Evolutionary conservation across 2,329 filamentous ascomycete species (phyloP).

Genomic region (Epicoccum sorghinum): DNA sequence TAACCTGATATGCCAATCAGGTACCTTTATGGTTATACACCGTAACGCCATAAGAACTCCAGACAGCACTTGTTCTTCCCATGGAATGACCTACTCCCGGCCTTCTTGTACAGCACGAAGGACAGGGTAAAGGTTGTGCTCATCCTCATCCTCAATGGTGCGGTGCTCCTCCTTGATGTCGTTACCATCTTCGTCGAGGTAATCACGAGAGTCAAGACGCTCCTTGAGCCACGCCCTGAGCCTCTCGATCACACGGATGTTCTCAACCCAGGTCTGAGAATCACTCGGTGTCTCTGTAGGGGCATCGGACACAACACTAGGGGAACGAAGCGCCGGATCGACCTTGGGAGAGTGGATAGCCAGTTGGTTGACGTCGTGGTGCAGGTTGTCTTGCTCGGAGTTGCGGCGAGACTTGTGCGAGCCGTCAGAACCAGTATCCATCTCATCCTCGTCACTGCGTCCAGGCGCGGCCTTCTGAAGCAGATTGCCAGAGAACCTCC

Average conservation of each 20-base stretch:
- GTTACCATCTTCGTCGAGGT: constrained; percentile 43
- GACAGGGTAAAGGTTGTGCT: constrained; percentile 49
- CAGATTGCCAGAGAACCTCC: constrained; percentile 66
- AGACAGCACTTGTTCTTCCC: constrained; percentile 9
- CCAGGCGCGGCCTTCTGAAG: constrained; percentile 56
- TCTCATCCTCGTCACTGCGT: constrained; percentile 40
- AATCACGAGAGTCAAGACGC: constrained; percentile 61
- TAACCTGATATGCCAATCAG: constrained; percentile 15
- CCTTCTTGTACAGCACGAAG: constrained; percentile 49
- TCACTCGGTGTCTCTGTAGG: constrained; percentile 43
- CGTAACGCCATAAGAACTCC: constrained; percentile 29
- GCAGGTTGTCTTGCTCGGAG: constrained; percentile 45
- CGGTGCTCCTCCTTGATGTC: constrained; percentile 34
- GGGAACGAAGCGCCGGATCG: constrained; percentile 48
- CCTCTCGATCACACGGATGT: constrained; percentile 67
- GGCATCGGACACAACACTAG: constrained; percentile 45
- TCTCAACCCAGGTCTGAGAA: constrained; percentile 62
- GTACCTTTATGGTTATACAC: constrained; percentile 12
- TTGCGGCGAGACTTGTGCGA: constrained; percentile 42
- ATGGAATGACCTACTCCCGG: constrained; percentile 32
- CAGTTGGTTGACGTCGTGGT: constrained; percentile 48
- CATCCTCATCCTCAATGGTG: constrained; percentile 47
- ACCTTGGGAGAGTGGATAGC: constrained; percentile 49
- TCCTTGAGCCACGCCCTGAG: constrained; percentile 64
- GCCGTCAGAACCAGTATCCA: constrained; percentile 50